phyloP scores from a whole-genome alignment of 495 filamentous ascomycete genomes.

The Lineolata rhizophorae region DNA sequence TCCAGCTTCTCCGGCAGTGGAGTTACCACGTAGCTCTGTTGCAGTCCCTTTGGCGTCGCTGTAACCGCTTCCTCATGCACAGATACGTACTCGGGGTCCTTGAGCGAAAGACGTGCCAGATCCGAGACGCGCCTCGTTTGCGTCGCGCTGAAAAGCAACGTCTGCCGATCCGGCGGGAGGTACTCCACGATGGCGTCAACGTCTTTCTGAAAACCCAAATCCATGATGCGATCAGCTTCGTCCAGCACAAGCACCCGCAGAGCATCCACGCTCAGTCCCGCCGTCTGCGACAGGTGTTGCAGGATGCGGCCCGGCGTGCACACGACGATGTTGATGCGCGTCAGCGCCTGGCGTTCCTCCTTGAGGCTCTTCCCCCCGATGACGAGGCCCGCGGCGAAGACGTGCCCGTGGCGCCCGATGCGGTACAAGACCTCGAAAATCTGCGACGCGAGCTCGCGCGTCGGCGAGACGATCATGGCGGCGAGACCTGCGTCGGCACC shows the following conservation, averaged over 20 bases:
- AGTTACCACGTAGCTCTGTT: constrained; percentile 78
- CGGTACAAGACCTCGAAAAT: constrained; percentile 92
- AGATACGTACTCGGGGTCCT: constrained; percentile 83
- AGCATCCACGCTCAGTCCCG: constrained; percentile 72
- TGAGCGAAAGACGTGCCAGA: constrained; percentile 65
- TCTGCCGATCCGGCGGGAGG: constrained; percentile 70
- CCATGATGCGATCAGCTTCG: constrained; percentile 90
- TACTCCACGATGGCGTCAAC: constrained; percentile 90
- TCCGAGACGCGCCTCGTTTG: constrained; percentile 90
- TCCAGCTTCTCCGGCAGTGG: constrained; percentile 75
- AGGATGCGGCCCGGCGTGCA: constrained; percentile 90
- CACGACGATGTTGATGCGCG: constrained; percentile 92
- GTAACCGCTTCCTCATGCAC: constrained; percentile 64
- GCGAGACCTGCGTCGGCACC: constrained; percentile 70
- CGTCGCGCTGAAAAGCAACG: constrained; percentile 85
- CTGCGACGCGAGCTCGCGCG: constrained; percentile 84
- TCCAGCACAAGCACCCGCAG: constrained; percentile 86
- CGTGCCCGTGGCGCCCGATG: constrained; percentile 61
- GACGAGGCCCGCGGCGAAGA: constrained; percentile 79
- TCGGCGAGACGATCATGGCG: constrained; percentile 82
- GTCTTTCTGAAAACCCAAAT: constrained; percentile 87
- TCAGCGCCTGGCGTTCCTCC: constrained; percentile 70
- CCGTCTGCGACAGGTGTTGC: constrained; percentile 90
- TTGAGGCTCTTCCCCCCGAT: constrained; percentile 85
- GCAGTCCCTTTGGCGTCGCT: constrained; percentile 66